Evolutionary conservation across 23 red algal genomes (phyloP).

Genomic region (Gracilariopsis chorda): DNA sequence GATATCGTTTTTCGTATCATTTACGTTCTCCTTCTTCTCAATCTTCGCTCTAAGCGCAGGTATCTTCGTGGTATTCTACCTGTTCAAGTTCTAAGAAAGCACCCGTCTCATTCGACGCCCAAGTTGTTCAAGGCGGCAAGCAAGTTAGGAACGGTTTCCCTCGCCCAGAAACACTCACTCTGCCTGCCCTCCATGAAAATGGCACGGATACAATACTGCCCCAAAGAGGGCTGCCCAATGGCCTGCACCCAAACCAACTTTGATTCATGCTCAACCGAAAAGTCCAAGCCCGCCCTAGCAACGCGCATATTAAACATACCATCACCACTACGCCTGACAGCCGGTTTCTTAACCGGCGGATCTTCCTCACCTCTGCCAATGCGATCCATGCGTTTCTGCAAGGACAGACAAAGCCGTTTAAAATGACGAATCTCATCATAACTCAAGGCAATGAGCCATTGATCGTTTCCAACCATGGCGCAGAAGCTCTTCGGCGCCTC

Average conservation of each 20-base stretch:
- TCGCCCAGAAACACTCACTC: constrained; percentile 57
- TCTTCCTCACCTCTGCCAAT: constrained; percentile 55
- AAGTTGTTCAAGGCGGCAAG: constrained; percentile 61
- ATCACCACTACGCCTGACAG: constrained; percentile 39
- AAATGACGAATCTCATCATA: constrained; percentile 65
- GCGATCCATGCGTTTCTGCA: constrained; percentile 70
- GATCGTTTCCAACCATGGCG: constrained; percentile 47
- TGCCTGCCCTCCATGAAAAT: constrained; percentile 71
- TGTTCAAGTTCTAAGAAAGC: constrained; percentile 37
- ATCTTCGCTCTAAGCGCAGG: constrained; percentile 63
- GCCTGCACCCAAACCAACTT: constrained; percentile 68
- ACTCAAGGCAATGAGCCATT: constrained; percentile 56
- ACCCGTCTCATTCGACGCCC: constrained; percentile 23
- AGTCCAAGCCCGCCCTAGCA: constrained; percentile 29
- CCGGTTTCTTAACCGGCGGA: constrained; percentile 41
- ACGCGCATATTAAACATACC: constrained; percentile 72
- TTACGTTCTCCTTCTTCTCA: constrained; percentile 53
- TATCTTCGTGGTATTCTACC: constrained; percentile 51
- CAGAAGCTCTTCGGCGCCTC: constrained; percentile 59
- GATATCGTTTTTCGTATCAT: constrained; percentile 48
- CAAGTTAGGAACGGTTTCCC: constrained; percentile 34
- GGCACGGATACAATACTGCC: constrained; percentile 60
- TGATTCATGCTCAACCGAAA: constrained; percentile 59
- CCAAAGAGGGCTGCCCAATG: constrained; percentile 37
- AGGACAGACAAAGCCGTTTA: constrained; percentile 50